phyloP scores from a whole-genome alignment of 108 stramenopile species.

The Nitzschia putrida region DNA sequence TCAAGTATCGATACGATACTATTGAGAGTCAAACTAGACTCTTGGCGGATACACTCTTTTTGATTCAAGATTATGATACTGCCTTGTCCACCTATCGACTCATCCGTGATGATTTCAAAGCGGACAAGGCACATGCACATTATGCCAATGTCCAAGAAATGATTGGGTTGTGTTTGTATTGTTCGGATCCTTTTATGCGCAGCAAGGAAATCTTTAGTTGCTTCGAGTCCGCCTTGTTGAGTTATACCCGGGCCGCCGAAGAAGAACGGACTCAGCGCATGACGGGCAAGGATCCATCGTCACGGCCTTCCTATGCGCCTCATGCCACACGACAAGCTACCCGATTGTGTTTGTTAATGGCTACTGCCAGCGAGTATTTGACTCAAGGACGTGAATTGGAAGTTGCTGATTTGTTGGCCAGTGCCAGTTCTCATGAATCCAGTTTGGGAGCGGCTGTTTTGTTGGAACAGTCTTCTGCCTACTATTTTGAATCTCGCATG shows the following conservation, averaged over 20 bases:
- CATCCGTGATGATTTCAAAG: conserved; percentile 87
- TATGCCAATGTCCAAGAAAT: conserved; percentile 83
- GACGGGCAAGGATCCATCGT: conserved; percentile 20
- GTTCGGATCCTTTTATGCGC: conserved; percentile 55
- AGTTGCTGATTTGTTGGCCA: conserved; percentile 83
- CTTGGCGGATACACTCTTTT: conserved; percentile 84
- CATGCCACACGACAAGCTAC: conserved; percentile 73
- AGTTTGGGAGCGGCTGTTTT: conserved; percentile 81
- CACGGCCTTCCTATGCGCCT: conserved; percentile 56
- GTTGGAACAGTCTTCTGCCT: conserved; percentile 76
- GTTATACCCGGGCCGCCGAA: conserved; percentile 77
- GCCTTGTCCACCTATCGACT: conserved; percentile 74
- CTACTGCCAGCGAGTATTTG: conserved; percentile 43
- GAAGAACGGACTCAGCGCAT: conserved; percentile 48
- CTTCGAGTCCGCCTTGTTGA: conserved; percentile 70
- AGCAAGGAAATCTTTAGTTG: conserved; percentile 44
- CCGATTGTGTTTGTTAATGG: conserved; percentile 71
- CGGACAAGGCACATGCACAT: conserved; percentile 69
- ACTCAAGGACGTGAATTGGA: conserved; percentile 67
- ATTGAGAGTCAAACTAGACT: conserved; percentile 87
- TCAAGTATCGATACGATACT: conserved; percentile 72
- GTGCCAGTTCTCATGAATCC: conserved; percentile 81
- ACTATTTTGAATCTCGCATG: conserved; percentile 74
- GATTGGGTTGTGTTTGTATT: conserved; percentile 79
- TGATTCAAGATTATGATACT: conserved; percentile 80